Percentiles rank a stretch among this genome's conserved stretches.
Evolutionary conservation across 1,284 basidiomycete species (phyloP).

Genomic region (Violaceomyces palustris): DNA sequence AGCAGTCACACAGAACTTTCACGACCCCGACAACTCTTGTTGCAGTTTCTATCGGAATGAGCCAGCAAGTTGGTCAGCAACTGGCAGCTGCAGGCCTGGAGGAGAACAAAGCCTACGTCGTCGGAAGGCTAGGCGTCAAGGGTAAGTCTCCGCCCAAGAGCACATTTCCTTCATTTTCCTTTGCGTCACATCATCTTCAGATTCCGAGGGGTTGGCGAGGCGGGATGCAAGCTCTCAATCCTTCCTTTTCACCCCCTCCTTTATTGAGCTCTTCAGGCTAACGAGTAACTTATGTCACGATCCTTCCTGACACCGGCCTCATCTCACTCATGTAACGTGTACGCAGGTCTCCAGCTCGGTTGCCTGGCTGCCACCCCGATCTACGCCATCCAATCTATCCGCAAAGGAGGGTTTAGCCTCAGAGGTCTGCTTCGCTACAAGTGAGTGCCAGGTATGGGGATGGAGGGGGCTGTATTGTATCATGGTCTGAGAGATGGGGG

Average conservation of each 20-base stretch:
- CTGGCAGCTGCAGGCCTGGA: conserved; percentile 12
- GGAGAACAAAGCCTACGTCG: conserved; percentile 33
- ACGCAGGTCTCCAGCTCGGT: conserved; percentile 34
- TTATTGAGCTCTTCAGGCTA: too few species aligned
- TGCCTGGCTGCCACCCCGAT: conserved; percentile 42
- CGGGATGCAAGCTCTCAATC: too few species aligned
- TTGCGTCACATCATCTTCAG: background rate
- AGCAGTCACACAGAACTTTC: background rate
- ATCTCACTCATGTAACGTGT: too few species aligned
- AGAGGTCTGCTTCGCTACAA: conserved; percentile 37
- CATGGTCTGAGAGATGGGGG: too few species aligned
- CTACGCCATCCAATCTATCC: conserved; percentile 25
- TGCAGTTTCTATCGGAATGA: conserved; percentile 6
- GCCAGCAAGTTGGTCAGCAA: conserved; percentile 12
- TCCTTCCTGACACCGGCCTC: too few species aligned
- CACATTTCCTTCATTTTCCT: background rate
- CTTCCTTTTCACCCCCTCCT: too few species aligned
- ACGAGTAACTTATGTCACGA: too few species aligned
- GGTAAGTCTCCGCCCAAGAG: background rate
- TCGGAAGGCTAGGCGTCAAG: conserved; percentile 17
- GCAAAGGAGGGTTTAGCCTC: conserved; percentile 30
- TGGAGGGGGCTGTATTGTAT: background rate
- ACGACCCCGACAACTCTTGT: background rate
- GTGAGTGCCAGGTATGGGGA: conserved; percentile 3
- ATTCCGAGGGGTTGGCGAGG: too few species aligned